These are phyloP conservation scores for Pichia kluyveri DNA, from an alignment of 805 yeast genomes.

Conservation along the genomic window DNA sequence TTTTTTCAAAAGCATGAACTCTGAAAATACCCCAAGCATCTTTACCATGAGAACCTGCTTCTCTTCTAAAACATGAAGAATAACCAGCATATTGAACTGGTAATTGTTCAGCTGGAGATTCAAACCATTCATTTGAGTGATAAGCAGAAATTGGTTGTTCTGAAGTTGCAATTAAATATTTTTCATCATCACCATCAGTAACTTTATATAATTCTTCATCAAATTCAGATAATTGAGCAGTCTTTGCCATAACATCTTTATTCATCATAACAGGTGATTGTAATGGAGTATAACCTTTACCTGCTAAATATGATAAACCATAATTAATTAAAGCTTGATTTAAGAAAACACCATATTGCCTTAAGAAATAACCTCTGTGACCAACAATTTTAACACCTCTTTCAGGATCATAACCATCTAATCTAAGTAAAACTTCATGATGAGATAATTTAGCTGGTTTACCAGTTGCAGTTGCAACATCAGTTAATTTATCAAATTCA, in stretches of 20 bases:
- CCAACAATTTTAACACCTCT: constrained; percentile 97
- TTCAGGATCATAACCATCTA: constrained; percentile 98
- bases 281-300: constrained; percentile 72
- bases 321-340: constrained; percentile 97
- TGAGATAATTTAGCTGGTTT: constrained; percentile 77
- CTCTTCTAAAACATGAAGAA: constrained; percentile 98
- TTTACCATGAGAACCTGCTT: constrained; percentile 98
- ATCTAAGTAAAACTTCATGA: constrained; percentile 87
- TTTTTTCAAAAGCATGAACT: constrained; percentile 96
- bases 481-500: constrained; percentile 41
- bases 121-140: constrained; percentile 98
- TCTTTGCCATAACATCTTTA: constrained; percentile 98
- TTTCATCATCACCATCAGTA: constrained; percentile 94
- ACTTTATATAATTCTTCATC: constrained; percentile 98
- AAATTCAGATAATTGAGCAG: constrained; percentile 95
- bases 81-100: constrained; percentile 97
- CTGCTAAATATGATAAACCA: constrained; percentile 75
- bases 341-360: constrained; percentile 92
- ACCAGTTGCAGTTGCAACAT: constrained; percentile 70
- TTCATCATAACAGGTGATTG: constrained; percentile 99
- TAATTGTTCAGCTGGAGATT: constrained; percentile 91
- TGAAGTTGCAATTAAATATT: constrained; percentile 94
- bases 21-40: constrained; percentile 99
- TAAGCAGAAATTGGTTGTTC: constrained; percentile 99
- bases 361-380: constrained; percentile 95